Conservation (phyloP, 2,329 filamentous ascomycete species). For the Pseudocercospora crystallina region DNA sequence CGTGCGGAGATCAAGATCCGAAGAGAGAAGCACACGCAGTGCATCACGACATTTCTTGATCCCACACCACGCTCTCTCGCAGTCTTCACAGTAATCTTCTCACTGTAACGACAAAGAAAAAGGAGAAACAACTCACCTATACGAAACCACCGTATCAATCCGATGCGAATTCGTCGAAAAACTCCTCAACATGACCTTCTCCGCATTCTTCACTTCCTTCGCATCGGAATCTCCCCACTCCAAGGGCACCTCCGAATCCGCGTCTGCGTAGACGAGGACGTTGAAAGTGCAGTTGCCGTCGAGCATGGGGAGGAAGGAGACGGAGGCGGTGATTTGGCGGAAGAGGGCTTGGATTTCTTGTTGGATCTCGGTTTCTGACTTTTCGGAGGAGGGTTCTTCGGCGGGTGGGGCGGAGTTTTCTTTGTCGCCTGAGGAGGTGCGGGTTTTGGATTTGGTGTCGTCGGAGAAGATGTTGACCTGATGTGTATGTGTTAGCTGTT, state of each 20-base stretch:
- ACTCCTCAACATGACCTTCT: conserved; percentile 91
- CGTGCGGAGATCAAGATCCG: too few relatives aligned
- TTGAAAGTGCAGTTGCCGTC: conserved; percentile 97
- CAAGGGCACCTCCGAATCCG: conserved; percentile 91
- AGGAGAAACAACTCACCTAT: conserved; percentile 55
- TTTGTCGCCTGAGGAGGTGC: conserved; percentile 53
- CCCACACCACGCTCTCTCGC: too few relatives aligned
- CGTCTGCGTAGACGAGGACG: conserved; percentile 94
- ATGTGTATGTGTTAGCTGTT: neutral
- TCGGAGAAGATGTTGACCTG: conserved; percentile 35
- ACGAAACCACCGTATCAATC: conserved; percentile 94
- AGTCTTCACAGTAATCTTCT: too few relatives aligned
- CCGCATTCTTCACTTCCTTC: conserved; percentile 91
- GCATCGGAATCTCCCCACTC: conserved; percentile 99
- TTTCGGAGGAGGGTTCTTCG: conserved; percentile 54
- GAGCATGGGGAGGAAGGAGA: conserved; percentile 93
- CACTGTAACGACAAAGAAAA: too few relatives aligned
- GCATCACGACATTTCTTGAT: too few relatives aligned
- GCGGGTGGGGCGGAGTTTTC: conserved; percentile 59
- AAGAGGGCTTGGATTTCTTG: conserved; percentile 95
- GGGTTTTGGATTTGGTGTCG: conserved; percentile 45
- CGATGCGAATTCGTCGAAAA: conserved; percentile 95
- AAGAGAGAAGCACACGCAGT: too few relatives aligned
- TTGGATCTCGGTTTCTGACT: conserved; percentile 92
- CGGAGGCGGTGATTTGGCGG: conserved; percentile 94